phyloP scores from a whole-genome alignment of 345 rosid species.

The Laguncularia racemosa region DNA sequence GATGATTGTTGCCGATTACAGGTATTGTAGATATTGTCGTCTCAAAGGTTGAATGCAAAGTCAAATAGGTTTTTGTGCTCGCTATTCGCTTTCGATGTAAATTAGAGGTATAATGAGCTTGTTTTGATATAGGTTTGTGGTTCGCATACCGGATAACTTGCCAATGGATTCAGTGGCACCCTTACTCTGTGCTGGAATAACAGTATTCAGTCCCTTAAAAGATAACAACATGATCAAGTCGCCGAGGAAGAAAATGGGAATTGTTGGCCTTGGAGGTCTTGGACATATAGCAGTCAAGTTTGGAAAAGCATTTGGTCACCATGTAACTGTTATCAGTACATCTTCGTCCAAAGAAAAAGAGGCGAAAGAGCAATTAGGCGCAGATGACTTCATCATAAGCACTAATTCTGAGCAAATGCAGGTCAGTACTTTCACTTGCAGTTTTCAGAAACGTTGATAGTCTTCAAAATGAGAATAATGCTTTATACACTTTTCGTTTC shows the following conservation, averaged over 20 bases:
- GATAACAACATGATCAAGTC: constrained; percentile 28
- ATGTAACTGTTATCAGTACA: constrained; percentile 54
- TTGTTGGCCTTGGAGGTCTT: constrained; percentile 48
- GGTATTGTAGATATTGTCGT: constrained; percentile 17
- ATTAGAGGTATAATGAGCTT: too few relatives aligned
- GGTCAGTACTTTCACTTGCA: constrained; percentile 15
- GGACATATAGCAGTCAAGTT: constrained; percentile 53
- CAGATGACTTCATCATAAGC: constrained; percentile 47
- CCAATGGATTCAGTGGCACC: constrained; percentile 62
- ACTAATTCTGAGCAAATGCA: constrained; percentile 32
- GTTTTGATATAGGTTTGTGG: constrained; percentile 32
- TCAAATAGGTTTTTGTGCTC: too few relatives aligned
- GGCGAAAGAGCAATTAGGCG: constrained; percentile 44
- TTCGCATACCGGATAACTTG: constrained; percentile 42
- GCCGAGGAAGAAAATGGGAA: constrained; percentile 32
- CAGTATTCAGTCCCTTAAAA: constrained; percentile 46
- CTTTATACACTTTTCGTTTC: too few relatives aligned
- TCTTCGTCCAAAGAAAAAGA: constrained; percentile 48
- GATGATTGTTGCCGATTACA: constrained; percentile 46
- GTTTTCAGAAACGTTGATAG: too few relatives aligned
- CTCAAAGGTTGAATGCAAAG: not conserved
- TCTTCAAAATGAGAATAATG: too few relatives aligned
- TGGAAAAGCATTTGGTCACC: constrained; percentile 52
- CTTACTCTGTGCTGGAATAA: constrained; percentile 48
- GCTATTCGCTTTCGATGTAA: too few relatives aligned